Conservation (phyloP, 208 protist species). For the Jaenimonas drosophilae region DNA sequence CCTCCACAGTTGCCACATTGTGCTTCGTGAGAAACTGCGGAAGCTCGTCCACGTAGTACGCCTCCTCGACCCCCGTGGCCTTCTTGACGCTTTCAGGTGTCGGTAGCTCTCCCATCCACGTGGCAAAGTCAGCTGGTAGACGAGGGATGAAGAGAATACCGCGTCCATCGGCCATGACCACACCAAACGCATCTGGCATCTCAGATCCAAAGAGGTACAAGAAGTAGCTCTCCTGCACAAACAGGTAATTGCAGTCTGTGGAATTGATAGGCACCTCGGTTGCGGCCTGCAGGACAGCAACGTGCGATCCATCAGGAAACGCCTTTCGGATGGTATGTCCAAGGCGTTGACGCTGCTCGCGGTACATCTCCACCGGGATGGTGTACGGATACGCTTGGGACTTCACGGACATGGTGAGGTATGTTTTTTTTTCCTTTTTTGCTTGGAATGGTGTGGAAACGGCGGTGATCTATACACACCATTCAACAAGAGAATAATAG, state of each 20-base stretch:
- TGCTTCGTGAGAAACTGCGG: constrained; percentile 23
- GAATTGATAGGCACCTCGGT: constrained; percentile 84
- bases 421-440: constrained; percentile 5
- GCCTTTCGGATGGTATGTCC: constrained; percentile 20
- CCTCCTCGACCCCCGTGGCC: constrained; percentile 51
- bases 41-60: constrained; percentile 84
- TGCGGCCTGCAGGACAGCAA: constrained; percentile 64
- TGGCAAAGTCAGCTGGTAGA: constrained; percentile 72
- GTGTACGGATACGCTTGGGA: constrained; percentile 55
- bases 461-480: too few species aligned
- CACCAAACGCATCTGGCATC: constrained; percentile 74
- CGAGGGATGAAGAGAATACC: constrained; percentile 83
- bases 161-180: constrained; percentile 49
- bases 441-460: constrained; percentile 5
- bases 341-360: constrained; percentile 75
- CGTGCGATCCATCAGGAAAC: constrained; percentile 41
- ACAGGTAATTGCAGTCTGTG: constrained; percentile 82
- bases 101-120: constrained; percentile 88
- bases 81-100: constrained; percentile 50
- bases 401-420: constrained; percentile 4
- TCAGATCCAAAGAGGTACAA: constrained; percentile 88
- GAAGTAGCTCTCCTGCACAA: constrained; percentile 93
- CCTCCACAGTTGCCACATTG: constrained; percentile 55
- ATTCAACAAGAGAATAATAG: too few species aligned
- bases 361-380: constrained; percentile 71